Conservation (phyloP, 2,329 filamentous ascomycete genomes). For the Apiospora kogelbergensis region DNA sequence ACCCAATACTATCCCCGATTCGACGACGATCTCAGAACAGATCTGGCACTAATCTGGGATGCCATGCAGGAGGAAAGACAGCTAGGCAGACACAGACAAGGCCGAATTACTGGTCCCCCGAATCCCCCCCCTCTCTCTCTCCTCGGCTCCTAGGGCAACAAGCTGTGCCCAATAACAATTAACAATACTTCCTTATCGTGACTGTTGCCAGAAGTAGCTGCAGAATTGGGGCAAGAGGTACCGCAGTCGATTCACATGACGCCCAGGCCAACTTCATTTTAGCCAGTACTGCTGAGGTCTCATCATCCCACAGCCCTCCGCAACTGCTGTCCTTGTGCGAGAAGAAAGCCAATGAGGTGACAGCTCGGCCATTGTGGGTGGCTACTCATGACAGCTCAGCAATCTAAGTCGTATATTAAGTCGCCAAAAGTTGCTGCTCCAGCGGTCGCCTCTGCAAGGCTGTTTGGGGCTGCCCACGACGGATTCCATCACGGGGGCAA, state of each 20-base stretch:
- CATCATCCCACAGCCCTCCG: background rate
- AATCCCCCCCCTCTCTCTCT: background rate
- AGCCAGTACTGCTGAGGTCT: background rate
- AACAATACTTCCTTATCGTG: background rate
- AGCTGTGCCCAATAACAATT: background rate
- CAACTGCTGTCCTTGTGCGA: background rate
- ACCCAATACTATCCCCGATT: background rate
- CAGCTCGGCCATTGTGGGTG: background rate
- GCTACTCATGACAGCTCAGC: background rate
- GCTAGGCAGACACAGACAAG: background rate
- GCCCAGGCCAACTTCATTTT: background rate
- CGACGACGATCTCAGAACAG: background rate
- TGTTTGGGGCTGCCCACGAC: background rate
- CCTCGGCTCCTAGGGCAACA: background rate
- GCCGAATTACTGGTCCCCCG: background rate
- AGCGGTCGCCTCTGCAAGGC: background rate
- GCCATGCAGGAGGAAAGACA: background rate
- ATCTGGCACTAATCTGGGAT: background rate
- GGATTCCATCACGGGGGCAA: background rate
- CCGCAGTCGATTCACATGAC: background rate
- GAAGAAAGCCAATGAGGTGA: background rate
- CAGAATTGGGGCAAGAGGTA: background rate
- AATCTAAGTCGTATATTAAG: background rate
- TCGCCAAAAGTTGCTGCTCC: background rate
- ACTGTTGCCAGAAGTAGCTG: background rate